Evolutionary conservation across 495 filamentous ascomycete genomes (phyloP).

Genomic region (Lasiosphaeria miniovina): DNA sequence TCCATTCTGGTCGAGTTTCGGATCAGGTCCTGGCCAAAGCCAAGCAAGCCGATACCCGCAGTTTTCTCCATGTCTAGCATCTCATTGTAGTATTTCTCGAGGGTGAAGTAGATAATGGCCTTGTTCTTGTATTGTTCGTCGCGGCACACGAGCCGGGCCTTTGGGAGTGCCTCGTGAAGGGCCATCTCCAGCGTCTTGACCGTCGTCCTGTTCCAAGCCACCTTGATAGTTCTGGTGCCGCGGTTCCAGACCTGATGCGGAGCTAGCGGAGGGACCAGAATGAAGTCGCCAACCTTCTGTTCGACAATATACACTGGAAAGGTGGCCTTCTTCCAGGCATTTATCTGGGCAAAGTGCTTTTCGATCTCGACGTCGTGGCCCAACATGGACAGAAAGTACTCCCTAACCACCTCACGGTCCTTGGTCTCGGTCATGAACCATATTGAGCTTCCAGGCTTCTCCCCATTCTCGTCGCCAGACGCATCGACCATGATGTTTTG

Average conservation of each 20-base stretch:
- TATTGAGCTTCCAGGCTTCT: conserved; percentile 80
- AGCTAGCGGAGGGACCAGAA: conserved; percentile 92
- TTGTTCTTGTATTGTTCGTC: conserved; percentile 99
- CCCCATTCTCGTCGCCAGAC: conserved; percentile 66
- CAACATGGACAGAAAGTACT: conserved; percentile 87
- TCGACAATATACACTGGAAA: conserved; percentile 92
- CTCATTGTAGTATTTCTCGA: conserved; percentile 70
- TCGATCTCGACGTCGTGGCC: conserved; percentile 97
- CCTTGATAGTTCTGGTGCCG: conserved; percentile 91
- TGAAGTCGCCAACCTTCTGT: conserved; percentile 89
- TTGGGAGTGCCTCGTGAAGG: conserved; percentile 78
- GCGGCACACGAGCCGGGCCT: conserved; percentile 88
- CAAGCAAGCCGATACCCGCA: conserved; percentile 37
- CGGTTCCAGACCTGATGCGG: conserved; percentile 99
- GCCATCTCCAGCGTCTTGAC: conserved; percentile 85
- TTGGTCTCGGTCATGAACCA: conserved; percentile 98
- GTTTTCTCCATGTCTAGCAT: conserved; percentile 53
- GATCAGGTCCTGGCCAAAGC: conserved; percentile 43
- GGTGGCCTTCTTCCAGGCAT: conserved; percentile 87
- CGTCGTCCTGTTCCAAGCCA: conserved; percentile 96
- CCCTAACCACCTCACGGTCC: conserved; percentile 79
- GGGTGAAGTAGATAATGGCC: conserved; percentile 82
- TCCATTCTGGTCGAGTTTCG: conserved; percentile 56
- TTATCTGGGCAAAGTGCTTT: conserved; percentile 89
- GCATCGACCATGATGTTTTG: conserved; percentile 98